A percentile compares a stretch with the other conserved stretches of the same genome.
Conservation (phyloP, 495 filamentous ascomycete species). For the Tuber indicum region DNA sequence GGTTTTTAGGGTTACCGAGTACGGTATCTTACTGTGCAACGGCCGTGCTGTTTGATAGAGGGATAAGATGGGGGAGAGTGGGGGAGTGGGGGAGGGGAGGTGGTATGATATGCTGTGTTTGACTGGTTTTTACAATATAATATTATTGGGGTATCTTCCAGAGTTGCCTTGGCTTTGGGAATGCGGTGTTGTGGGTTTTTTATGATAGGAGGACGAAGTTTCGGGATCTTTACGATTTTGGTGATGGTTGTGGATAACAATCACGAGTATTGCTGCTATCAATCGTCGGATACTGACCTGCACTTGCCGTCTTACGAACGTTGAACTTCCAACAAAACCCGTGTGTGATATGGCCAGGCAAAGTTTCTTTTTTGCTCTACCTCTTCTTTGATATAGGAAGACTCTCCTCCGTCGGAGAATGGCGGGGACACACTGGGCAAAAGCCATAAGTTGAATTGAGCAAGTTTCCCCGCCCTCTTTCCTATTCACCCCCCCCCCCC, state of each 20-base stretch:
- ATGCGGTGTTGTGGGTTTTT: not conserved
- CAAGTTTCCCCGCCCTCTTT: slow-evolving; percentile 30
- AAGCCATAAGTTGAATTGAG: slow-evolving; percentile 19
- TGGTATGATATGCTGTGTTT: not conserved
- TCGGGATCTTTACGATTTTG: not conserved
- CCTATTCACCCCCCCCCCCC: slow-evolving; percentile 14
- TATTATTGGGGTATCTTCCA: not conserved
- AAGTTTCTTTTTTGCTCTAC: slow-evolving; percentile 3
- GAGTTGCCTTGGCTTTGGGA: not conserved
- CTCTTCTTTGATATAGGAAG: not conserved
- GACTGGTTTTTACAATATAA: not conserved
- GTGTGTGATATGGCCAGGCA: slow-evolving; percentile 6
- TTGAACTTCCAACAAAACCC: slow-evolving; percentile 3
- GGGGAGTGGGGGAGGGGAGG: not conserved
- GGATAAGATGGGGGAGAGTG: not conserved
- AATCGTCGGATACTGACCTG: not conserved
- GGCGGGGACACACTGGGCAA: slow-evolving; percentile 8
- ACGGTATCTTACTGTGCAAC: not conserved
- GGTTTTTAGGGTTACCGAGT: not conserved
- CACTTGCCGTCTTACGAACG: not conserved
- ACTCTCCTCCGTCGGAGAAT: not conserved
- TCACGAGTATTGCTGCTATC: not conserved
- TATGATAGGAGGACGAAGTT: not conserved
- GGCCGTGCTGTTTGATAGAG: not conserved
- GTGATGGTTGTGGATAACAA: not conserved